Conservation (phyloP, 2,329 filamentous ascomycete species). For the Fusarium zealandicum region DNA sequence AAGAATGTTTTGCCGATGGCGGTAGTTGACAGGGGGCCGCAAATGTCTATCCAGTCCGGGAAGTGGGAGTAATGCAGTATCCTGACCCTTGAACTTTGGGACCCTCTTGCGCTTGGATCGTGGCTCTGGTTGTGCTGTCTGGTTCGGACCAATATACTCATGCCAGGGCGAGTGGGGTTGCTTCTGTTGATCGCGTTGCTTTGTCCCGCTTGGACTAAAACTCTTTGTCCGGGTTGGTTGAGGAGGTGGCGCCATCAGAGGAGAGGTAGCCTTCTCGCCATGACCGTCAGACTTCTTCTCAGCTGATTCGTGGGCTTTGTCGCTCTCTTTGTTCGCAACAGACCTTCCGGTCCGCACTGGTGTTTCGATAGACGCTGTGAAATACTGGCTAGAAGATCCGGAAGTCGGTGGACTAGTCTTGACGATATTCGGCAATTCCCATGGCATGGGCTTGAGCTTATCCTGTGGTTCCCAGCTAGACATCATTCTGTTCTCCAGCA, state of each 20-base stretch:
- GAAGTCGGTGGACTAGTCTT: conserved; percentile 5
- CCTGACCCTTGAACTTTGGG: conserved; percentile 19
- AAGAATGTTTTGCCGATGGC: conserved; percentile 39
- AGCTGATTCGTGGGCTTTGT: too few relatives aligned
- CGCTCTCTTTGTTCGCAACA: background rate
- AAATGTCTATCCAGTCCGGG: conserved; percentile 37
- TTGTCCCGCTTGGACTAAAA: background rate
- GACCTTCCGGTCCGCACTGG: background rate
- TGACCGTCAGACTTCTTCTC: background rate
- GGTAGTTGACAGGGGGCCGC: conserved; percentile 13
- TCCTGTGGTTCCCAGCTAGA: conserved; percentile 38
- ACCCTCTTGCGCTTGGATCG: conserved; percentile 25
- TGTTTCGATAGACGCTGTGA: conserved; percentile 10
- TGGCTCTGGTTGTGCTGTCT: background rate
- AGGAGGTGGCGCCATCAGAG: background rate
- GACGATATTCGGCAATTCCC: conserved; percentile 42
- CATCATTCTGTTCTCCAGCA: conserved; percentile 43
- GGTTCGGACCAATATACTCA: conserved; percentile 19
- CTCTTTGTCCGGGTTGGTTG: background rate
- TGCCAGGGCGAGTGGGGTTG: conserved; percentile 15
- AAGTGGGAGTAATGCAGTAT: conserved; percentile 34
- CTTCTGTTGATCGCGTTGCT: background rate
- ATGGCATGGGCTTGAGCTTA: conserved; percentile 46
- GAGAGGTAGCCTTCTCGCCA: background rate
- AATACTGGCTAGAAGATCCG: conserved; percentile 31